Evolutionary conservation across 331 rosid genomes (phyloP).

Genomic region (Acacia pycnantha): DNA sequence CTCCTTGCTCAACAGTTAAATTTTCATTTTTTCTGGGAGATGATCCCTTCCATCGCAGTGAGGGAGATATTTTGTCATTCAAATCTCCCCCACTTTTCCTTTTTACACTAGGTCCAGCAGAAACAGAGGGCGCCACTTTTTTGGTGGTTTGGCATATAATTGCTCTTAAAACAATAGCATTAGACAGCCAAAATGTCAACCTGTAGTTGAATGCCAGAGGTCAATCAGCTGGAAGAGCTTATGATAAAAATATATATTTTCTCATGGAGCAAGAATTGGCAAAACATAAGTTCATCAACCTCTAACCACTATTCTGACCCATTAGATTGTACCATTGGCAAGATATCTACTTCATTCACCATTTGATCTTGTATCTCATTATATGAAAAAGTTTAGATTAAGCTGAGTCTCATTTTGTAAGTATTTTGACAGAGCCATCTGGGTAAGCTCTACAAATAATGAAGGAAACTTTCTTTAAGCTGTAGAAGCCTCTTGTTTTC

Average conservation of each 20-base stretch:
- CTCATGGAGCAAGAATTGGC: neutral
- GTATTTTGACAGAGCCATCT: neutral
- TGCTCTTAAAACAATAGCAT: constrained; percentile 67
- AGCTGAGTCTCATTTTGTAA: neutral
- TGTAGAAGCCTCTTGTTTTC: neutral
- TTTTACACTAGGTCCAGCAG: constrained; percentile 39
- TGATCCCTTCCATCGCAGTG: constrained; percentile 52
- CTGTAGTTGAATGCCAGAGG: constrained; percentile 39
- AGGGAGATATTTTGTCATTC: constrained; percentile 30
- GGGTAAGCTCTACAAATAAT: neutral
- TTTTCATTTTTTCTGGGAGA: constrained; percentile 44
- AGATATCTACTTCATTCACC: constrained; percentile 12
- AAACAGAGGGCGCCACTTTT: constrained; percentile 30
- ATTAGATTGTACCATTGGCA: neutral
- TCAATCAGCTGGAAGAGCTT: constrained; percentile 10
- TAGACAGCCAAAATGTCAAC: constrained; percentile 86
- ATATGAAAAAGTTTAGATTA: neutral
- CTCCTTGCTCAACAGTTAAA: constrained; percentile 31
- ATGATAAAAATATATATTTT: constrained; percentile 3
- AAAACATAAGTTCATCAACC: constrained; percentile 28
- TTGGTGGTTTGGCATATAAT: constrained; percentile 45
- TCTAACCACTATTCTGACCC: constrained; percentile 17
- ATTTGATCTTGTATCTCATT: neutral
- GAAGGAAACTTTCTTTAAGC: neutral
- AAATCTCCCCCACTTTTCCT: constrained; percentile 44